phyloP scores from a whole-genome alignment of 352 stramenopile genomes.

The Globisporangium canariense region DNA sequence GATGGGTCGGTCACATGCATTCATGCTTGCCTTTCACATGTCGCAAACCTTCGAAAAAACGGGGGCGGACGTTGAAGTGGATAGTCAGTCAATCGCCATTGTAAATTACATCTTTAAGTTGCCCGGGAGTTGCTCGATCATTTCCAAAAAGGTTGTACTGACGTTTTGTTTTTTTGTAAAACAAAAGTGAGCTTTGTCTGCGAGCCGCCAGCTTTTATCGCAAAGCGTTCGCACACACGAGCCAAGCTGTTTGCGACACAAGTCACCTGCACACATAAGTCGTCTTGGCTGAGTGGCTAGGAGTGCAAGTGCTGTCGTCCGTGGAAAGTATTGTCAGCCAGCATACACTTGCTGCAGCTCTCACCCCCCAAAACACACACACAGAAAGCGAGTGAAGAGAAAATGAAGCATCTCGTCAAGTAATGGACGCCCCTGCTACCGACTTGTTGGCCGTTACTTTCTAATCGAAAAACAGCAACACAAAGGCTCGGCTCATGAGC shows the following conservation, averaged over 20 bases:
- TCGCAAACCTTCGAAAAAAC: conserved; percentile 7
- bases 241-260: too few relatives aligned
- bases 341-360: not conserved
- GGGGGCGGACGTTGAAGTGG: conserved; percentile 5
- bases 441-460: not conserved
- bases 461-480: not conserved
- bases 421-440: not conserved
- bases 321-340: too few relatives aligned
- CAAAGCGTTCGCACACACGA: too few relatives aligned
- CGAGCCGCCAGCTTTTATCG: not conserved
- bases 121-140: not conserved
- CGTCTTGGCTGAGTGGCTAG: too few relatives aligned
- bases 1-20: conserved; percentile 1
- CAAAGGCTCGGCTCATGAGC: not conserved
- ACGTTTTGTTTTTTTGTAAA: too few relatives aligned
- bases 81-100: conserved; percentile 1
- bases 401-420: not conserved
- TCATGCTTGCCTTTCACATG: conserved; percentile 3
- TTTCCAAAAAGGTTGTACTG: not conserved
- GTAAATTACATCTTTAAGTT: not conserved
- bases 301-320: too few relatives aligned
- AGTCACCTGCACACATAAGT: too few relatives aligned
- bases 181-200: not conserved
- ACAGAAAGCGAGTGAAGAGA: not conserved
- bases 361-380: not conserved